Evolutionary conservation across 116 monocot species (phyloP).

Genomic region (Papilionanthe hybrid): DNA sequence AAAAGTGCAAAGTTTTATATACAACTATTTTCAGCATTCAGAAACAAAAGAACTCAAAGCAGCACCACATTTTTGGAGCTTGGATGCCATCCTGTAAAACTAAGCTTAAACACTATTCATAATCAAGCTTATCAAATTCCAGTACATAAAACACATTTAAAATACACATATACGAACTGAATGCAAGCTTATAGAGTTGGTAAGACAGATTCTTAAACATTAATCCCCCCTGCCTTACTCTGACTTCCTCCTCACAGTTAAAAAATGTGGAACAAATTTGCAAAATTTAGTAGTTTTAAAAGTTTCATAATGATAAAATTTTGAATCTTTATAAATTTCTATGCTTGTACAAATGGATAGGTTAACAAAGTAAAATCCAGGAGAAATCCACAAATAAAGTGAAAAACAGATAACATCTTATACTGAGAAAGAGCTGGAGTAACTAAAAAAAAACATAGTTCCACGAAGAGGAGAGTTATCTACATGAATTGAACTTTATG

Average conservation of each 20-base stretch:
- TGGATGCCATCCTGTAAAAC: not conserved
- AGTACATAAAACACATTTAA: not conserved
- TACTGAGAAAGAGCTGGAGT: not conserved
- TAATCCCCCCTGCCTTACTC: not conserved
- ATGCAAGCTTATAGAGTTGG: not conserved
- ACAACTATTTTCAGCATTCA: not conserved
- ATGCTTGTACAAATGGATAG: not conserved
- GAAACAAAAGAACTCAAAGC: not conserved
- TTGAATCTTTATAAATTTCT: not conserved
- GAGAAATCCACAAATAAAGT: not conserved
- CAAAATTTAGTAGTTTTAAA: not conserved
- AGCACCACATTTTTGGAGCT: not conserved
- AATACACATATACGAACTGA: not conserved
- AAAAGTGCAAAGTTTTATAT: not conserved
- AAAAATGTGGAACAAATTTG: not conserved
- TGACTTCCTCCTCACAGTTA: not conserved
- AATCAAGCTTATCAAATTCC: not conserved
- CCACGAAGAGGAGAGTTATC: not conserved
- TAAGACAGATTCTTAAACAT: not conserved
- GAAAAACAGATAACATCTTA: not conserved
- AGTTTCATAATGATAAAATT: not conserved
- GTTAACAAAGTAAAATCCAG: not conserved
- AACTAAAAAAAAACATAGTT: too few relatives aligned
- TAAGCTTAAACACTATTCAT: not conserved
- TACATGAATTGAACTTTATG: not conserved